Conservation (phyloP, 805 yeast species). For the Grigorovia jiainica region DNA sequence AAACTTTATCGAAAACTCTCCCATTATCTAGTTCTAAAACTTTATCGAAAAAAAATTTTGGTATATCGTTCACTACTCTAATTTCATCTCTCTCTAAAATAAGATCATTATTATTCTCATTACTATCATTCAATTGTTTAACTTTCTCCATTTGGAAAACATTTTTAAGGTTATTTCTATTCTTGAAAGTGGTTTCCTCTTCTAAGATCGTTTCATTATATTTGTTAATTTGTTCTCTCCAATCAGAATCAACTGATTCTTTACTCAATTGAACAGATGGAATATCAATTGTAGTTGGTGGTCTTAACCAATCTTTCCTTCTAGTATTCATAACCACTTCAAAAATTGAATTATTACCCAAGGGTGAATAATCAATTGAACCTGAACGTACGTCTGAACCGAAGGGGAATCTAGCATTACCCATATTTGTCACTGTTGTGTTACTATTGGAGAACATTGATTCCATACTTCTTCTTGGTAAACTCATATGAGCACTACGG, state of each 20-base stretch:
- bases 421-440: slow-evolving; percentile 5
- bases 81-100: slow-evolving; percentile 13
- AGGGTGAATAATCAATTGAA: slow-evolving; percentile 27
- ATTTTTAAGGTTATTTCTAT: slow-evolving; percentile 35
- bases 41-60: slow-evolving; percentile 55
- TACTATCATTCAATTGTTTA: slow-evolving; percentile 24
- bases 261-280: slow-evolving; percentile 67
- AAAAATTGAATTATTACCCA: slow-evolving; percentile 53
- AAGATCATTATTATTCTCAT: slow-evolving; percentile 14
- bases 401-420: slow-evolving; percentile 5
- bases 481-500: neutral
- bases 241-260: slow-evolving; percentile 33
- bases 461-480: slow-evolving; percentile 7
- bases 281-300: slow-evolving; percentile 76
- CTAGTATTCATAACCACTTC: slow-evolving; percentile 48
- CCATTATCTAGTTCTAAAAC: slow-evolving; percentile 84
- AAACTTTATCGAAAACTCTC: slow-evolving; percentile 64
- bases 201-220: slow-evolving; percentile 37
- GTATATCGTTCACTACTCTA: slow-evolving; percentile 35
- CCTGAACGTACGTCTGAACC: slow-evolving; percentile 14
- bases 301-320: slow-evolving; percentile 33
- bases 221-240: slow-evolving; percentile 33
- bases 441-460: slow-evolving; percentile 5
- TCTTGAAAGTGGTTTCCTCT: slow-evolving; percentile 38
- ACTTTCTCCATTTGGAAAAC: slow-evolving; percentile 30